A percentile compares a stretch with the other conserved stretches of the same genome.
Conservation (phyloP, 768 basidiomycete species). For the Russula compacta region DNA sequence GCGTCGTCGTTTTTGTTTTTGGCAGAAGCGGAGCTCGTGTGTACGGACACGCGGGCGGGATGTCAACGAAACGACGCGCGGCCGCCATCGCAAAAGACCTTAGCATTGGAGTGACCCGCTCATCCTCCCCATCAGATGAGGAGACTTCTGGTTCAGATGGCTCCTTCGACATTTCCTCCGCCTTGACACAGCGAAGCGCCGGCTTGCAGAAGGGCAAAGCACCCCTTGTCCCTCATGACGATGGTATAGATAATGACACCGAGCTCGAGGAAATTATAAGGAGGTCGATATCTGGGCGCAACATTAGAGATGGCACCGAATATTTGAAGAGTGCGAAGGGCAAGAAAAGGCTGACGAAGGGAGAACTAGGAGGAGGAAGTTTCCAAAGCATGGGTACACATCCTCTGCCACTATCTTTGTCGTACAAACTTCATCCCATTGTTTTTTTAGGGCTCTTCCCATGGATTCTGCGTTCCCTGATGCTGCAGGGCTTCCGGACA, state of each 20-base stretch:
- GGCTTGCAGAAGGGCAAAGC: background rate
- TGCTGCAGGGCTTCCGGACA: constrained; percentile 86
- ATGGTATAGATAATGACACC: constrained; percentile 39
- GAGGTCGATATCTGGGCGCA: constrained; percentile 58
- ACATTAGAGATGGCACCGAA: constrained; percentile 67
- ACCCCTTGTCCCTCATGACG: constrained; percentile 18
- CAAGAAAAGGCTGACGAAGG: constrained; percentile 59
- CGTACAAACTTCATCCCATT: background rate
- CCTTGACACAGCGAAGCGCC: constrained; percentile 31
- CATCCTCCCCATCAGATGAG: constrained; percentile 6
- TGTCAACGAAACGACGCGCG: background rate
- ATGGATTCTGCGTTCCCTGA: constrained; percentile 71
- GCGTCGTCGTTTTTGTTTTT: background rate
- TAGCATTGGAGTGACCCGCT: background rate
- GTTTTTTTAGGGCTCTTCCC: constrained; percentile 63
- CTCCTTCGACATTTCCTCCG: constrained; percentile 56
- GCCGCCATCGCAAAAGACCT: background rate
- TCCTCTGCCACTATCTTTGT: background rate
- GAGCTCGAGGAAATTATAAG: constrained; percentile 58
- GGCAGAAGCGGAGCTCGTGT: background rate
- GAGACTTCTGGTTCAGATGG: constrained; percentile 24
- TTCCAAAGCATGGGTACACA: constrained; percentile 91
- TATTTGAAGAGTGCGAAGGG: constrained; percentile 71
- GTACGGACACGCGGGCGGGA: background rate
- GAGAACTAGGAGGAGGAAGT: constrained; percentile 84